Evolutionary conservation across 2,329 filamentous ascomycete species (phyloP).

Genomic region (Aureobasidium sp.): DNA sequence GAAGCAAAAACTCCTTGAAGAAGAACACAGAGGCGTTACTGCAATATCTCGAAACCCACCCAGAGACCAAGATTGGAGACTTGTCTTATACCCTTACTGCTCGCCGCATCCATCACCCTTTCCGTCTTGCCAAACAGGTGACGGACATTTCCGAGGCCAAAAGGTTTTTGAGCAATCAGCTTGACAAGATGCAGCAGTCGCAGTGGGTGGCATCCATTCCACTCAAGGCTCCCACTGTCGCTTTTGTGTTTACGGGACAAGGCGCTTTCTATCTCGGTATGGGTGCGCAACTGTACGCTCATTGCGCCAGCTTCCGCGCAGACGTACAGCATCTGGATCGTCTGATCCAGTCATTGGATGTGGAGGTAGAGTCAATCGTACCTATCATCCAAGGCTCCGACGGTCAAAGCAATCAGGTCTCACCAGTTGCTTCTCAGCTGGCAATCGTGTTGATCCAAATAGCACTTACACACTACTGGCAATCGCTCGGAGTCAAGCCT

Average conservation of each 20-base stretch:
- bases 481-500: slow-evolving; percentile 26
- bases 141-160: background rate
- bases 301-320: background rate
- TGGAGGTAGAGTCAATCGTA: no score
- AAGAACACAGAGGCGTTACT: slow-evolving; percentile 42
- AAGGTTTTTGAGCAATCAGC: background rate
- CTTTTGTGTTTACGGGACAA: slow-evolving; percentile 37
- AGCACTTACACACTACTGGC: slow-evolving; percentile 28
- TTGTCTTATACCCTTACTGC: background rate
- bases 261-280: slow-evolving; percentile 26
- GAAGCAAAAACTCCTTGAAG: slow-evolving; percentile 41
- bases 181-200: background rate
- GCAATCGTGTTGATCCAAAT: slow-evolving; percentile 37
- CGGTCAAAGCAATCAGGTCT: no score
- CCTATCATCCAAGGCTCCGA: no score
- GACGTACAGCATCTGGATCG: slow-evolving; percentile 26
- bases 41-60: background rate
- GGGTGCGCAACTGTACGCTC: slow-evolving; percentile 27
- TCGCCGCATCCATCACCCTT: background rate
- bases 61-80: background rate
- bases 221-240: slow-evolving; percentile 22
- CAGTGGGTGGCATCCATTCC: no score
- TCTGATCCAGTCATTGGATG: no score
- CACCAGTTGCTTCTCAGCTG: slow-evolving; percentile 31
- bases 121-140: background rate